Evolutionary conservation across 2,329 filamentous ascomycete genomes (phyloP), one percentile per base, ranked within the genome.

Genomic region (Parastagonospora nodorum): DNA sequence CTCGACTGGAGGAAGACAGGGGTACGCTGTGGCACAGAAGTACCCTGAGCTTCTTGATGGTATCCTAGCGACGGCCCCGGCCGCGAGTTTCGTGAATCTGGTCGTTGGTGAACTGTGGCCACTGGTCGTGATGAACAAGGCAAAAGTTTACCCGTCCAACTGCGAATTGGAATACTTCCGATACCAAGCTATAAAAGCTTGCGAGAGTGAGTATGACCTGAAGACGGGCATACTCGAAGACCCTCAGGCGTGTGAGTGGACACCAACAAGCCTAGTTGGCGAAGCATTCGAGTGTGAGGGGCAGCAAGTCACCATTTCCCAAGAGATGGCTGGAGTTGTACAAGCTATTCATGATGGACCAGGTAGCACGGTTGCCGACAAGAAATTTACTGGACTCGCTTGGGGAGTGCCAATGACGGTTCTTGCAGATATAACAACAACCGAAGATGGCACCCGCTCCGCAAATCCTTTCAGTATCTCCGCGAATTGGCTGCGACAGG

Each of bases 1-100:
- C 42, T 73, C 68, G 1, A 63, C 62, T 8, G 72, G 70, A 5
- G 72, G 71, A 12, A 55, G 71, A 4, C 72, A 75, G 41, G 72
- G 71, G 2, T 64, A 72, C 28, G 58, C 60, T 36, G 58, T 72
- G 8, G 72, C 71, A 8, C 70, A 74, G 46, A 55, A 63, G 27
- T 69, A 66, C 44, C 72, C 70, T 1, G 53, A 61, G 1, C 58
- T 68, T 1, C 51, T 69, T 8, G 69, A 74, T 45, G 71, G 72
- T 1, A 73, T 75, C 12, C 53, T 68, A 6, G 72, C 72, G 1
- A 60, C 44, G 15, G 72, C 72, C 2, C 72, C 72, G 5, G 67
- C 65, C 0, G 53, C 71, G 15, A 62, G 58, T 28, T 58, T 64
- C 33, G 55, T 60, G 10, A 55, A 58, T 6, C 30, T 70, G 7